Base-by-base conservation (phyloP, 2,329 filamentous ascomycete genomes). In the Nothopassalora personata region DNA sequence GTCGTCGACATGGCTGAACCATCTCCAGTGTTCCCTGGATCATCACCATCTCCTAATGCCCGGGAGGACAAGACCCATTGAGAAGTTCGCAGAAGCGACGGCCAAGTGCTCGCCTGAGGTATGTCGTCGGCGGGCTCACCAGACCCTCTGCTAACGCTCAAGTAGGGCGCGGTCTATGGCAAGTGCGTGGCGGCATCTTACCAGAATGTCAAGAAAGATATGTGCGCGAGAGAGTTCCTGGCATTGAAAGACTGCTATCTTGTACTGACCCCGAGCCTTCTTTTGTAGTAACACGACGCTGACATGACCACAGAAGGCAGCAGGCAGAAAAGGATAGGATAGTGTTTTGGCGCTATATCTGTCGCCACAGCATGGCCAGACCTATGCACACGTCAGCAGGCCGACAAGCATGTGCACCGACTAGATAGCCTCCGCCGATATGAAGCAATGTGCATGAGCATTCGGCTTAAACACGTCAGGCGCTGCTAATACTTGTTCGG, bases 181-280 rank as follows among this genome's bases (percentile, higher is more conserved):
- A 92, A 91, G 79, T 99, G 94, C 73, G 86, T 99, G 64, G 83
- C 93, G 53, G 84, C 85, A 43, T 93, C 97, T 71, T 97, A 96
- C 76, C 93, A 93, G 71, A 85, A 91, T 4, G 85, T 96, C 3
- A 84, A 91, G 67, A 96, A 96, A 72, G 90, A 97, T 71, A 94
- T 94, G 80, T 99, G 94, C 71, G 81, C 82, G 4, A 85, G 85
- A 59, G 91, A 97, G 71, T 97, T 99, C 67, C 79, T 94, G 74
- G 85, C 79, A 65, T 74, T 97, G 52, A 96, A 96, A 73, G 81
- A 96, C 66, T 97, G 93, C 72, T 96, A 91, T 71, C 70, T 95
- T 70, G 92, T 96, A 80, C 68, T 83, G 19, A 15, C 8, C n/a
- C 15, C 9, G 65, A 33, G 5, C 15, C 13, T 10, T n/a, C n/a